Percentiles rank a stretch among this genome's conserved stretches.
Evolutionary conservation across 371 early-diverging fungal genomes (phyloP).

Genomic region (Syncephalis fuscata): DNA sequence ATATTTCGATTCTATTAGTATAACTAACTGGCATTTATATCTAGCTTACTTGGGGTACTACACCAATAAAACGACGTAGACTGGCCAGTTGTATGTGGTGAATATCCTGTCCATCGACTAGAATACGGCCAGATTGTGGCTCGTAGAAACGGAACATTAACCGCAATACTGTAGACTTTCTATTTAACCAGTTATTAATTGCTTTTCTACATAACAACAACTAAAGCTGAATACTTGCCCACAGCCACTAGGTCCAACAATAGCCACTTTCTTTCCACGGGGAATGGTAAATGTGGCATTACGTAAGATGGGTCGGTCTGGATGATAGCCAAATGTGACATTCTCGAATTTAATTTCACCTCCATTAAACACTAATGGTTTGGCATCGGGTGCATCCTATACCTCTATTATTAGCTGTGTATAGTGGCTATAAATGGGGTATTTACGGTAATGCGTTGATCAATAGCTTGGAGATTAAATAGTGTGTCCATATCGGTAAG

Average conservation of each 20-base stretch:
- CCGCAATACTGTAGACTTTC: slow-evolving; percentile 66
- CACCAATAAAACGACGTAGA: slow-evolving; percentile 55
- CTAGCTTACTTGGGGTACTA: slow-evolving; percentile 51
- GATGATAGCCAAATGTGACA: slow-evolving; percentile 74
- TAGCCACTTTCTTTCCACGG: slow-evolving; percentile 76
- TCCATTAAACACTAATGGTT: slow-evolving; percentile 26
- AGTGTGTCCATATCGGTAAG: slow-evolving; percentile 92
- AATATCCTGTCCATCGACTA: slow-evolving; percentile 64
- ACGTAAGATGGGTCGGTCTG: slow-evolving; percentile 53
- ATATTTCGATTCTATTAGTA: neutral
- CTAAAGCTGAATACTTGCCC: slow-evolving; percentile 23
- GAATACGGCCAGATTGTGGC: slow-evolving; percentile 51
- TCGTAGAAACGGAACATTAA: slow-evolving; percentile 79
- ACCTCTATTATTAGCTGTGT: slow-evolving; percentile 7
- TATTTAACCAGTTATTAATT: slow-evolving; percentile 1
- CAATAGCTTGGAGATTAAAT: slow-evolving; percentile 61
- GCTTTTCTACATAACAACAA: neutral
- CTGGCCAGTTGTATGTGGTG: slow-evolving; percentile 45
- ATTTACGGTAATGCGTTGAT: slow-evolving; percentile 18
- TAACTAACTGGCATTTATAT: neutral
- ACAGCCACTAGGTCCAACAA: slow-evolving; percentile 94
- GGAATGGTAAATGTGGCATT: slow-evolving; percentile 67
- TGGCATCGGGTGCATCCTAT: slow-evolving; percentile 33
- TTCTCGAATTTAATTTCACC: slow-evolving; percentile 69
- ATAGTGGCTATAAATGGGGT: neutral